Evolutionary conservation across 495 filamentous ascomycete species (phyloP).

Genomic region (Podospora appendiculata): DNA sequence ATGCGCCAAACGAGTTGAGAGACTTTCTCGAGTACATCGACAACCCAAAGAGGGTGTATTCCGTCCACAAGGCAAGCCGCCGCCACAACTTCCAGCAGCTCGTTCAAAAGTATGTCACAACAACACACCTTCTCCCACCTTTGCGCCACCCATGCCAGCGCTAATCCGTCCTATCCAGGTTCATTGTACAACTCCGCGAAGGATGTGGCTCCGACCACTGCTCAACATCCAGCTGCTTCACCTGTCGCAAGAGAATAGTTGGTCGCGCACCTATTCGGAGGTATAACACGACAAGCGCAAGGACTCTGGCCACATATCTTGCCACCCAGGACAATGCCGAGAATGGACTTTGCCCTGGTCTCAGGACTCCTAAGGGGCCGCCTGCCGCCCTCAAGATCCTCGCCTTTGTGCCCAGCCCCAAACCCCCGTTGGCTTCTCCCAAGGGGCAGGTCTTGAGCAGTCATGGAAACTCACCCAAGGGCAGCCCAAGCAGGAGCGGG

Average conservation of each 20-base stretch:
- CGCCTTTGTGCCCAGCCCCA: conserved; percentile 23
- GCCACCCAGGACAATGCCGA: conserved; percentile 75
- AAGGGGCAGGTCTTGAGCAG: conserved; percentile 1
- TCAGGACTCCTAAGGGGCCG: conserved; percentile 25
- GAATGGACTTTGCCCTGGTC: conserved; percentile 59
- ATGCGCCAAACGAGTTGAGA: conserved; percentile 44
- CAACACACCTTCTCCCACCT: background rate
- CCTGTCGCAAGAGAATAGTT: conserved; percentile 57
- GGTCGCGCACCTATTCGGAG: conserved; percentile 61
- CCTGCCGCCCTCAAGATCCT: conserved; percentile 32
- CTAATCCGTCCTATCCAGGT: conserved; percentile 40
- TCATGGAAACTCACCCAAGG: conserved; percentile 3
- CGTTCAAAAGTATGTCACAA: conserved; percentile 42
- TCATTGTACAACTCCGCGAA: conserved; percentile 73
- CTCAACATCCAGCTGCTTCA: conserved; percentile 72
- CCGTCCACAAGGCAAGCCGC: conserved; percentile 41
- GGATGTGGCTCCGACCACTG: conserved; percentile 69
- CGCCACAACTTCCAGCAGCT: conserved; percentile 45
- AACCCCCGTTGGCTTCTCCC: conserved; percentile 8
- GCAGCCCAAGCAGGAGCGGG: background rate
- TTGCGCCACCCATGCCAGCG: background rate
- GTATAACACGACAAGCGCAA: conserved; percentile 62
- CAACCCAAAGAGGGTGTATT: conserved; percentile 44
- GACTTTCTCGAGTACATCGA: conserved; percentile 42
- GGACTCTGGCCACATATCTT: conserved; percentile 69